These are phyloP conservation scores for Dovyalis caffra DNA, from an alignment of 345 rosid genomes.

Conservation along the genomic window DNA sequence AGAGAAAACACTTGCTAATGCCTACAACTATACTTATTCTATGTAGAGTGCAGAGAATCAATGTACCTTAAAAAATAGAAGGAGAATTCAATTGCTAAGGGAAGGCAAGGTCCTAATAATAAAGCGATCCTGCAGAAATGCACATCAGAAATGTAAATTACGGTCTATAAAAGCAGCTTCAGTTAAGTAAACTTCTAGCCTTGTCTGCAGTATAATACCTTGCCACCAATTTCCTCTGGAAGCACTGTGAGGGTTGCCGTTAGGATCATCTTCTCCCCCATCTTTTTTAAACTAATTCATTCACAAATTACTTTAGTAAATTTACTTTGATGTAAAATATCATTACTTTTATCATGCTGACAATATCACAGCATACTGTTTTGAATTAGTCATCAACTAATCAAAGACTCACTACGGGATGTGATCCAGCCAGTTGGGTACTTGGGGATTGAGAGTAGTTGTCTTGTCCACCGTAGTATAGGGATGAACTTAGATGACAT, in stretches of 20 bases:
- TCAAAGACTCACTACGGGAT: constrained; percentile 50
- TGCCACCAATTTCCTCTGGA: constrained; percentile 98
- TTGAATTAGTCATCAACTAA: constrained; percentile 10
- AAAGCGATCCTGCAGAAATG: constrained; percentile 69
- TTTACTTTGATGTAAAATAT: neutral
- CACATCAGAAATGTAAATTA: constrained; percentile 3
- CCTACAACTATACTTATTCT: too few species aligned
- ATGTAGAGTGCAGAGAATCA: too few species aligned
- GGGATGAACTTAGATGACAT: constrained; percentile 79
- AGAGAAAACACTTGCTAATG: too few species aligned
- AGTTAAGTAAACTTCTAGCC: neutral
- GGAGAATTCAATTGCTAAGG: constrained; percentile 23
- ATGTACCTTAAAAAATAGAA: constrained; percentile 30
- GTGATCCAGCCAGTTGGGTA: constrained; percentile 32
- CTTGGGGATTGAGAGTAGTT: constrained; percentile 45
- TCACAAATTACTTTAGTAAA: constrained; percentile 5
- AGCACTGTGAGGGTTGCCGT: constrained; percentile 54
- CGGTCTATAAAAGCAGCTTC: constrained; percentile 4
- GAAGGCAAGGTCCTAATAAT: constrained; percentile 53
- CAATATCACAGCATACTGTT: neutral
- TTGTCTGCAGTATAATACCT: constrained; percentile 40
- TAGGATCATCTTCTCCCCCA: constrained; percentile 51
- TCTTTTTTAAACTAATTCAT: constrained; percentile 55
- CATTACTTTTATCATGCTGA: neutral
- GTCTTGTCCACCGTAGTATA: constrained; percentile 89